These are phyloP conservation scores for Cystofilobasidium macerans DNA, from an alignment of 768 basidiomycete genomes.

Conservation along the genomic window DNA sequence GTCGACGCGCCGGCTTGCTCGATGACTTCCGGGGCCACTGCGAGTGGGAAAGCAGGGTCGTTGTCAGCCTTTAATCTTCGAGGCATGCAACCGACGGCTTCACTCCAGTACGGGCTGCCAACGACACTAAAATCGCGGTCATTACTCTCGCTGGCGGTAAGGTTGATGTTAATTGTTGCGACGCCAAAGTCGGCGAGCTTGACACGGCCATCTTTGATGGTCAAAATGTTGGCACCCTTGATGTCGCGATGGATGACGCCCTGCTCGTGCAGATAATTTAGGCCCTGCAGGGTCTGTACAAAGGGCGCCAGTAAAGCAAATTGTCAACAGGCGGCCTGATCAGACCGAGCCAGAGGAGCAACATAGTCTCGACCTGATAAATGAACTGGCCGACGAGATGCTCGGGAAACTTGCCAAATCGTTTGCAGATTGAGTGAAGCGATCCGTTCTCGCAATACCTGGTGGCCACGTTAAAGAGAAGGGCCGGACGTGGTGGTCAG, in stretches of 20 bases:
- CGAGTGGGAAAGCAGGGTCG: background rate
- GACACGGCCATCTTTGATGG: conserved; percentile 95
- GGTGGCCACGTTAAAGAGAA: background rate
- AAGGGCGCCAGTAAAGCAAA: background rate
- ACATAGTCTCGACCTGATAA: conserved; percentile 47
- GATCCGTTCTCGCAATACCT: conserved; percentile 98
- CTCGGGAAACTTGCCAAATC: conserved; percentile 98
- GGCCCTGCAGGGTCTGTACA: conserved; percentile 65
- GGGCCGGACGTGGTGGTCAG: no score
- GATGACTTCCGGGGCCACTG: conserved; percentile 92
- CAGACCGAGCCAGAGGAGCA: background rate
- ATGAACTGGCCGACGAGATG: conserved; percentile 92
- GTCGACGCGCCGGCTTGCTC: conserved; percentile 96
- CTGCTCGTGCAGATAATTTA: conserved; percentile 95
- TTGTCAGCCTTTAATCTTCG: no score
- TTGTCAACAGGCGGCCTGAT: background rate
- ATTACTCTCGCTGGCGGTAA: background rate
- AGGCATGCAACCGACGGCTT: no score
- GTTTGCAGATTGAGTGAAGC: conserved; percentile 84
- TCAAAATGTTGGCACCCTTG: conserved; percentile 96
- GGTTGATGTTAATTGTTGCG: conserved; percentile 58
- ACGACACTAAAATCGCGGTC: conserved; percentile 74
- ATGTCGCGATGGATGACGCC: conserved; percentile 99
- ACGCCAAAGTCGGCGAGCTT: conserved; percentile 99
- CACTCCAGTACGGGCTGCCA: conserved; percentile 97